phyloP scores from a whole-genome alignment of 805 yeast genomes.

The Candida ficus region DNA sequence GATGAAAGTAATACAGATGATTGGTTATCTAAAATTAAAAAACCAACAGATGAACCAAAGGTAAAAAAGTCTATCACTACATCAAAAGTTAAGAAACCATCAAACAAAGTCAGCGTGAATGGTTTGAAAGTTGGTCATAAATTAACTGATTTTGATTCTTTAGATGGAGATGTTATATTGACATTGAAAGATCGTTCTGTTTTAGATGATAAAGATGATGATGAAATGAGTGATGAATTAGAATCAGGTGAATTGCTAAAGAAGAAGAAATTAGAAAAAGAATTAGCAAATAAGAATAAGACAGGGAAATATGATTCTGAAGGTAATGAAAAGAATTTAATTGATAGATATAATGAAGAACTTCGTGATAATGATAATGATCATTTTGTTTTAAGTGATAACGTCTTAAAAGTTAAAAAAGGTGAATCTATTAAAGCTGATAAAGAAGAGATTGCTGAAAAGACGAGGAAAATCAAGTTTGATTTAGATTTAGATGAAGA shows the following conservation, averaged over 20 bases:
- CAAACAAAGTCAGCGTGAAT: too few relatives aligned
- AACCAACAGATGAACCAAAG: too few relatives aligned
- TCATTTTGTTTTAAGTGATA: conserved; percentile 15
- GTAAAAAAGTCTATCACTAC: too few relatives aligned
- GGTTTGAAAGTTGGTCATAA: conserved; percentile 21
- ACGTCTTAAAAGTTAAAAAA: neutral
- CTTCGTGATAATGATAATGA: conserved; percentile 8
- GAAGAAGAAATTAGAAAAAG: conserved; percentile 14
- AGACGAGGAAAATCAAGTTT: conserved; percentile 8
- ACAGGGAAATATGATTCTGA: conserved; percentile 9
- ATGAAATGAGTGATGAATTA: conserved; percentile 17
- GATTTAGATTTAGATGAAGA: conserved; percentile 12
- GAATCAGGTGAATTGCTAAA: conserved; percentile 17
- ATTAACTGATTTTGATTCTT: conserved; percentile 9
- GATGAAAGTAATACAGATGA: conserved; percentile 10
- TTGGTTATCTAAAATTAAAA: conserved; percentile 19
- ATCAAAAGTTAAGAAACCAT: too few relatives aligned
- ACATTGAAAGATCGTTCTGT: conserved; percentile 22
- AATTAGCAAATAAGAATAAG: conserved; percentile 11
- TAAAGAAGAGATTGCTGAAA: neutral
- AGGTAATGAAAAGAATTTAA: conserved; percentile 13
- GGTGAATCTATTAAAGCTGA: too few relatives aligned
- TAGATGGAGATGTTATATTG: conserved; percentile 14
- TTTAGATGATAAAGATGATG: conserved; percentile 20
- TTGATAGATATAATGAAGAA: conserved; percentile 16